Evolutionary conservation across 345 rosid species (phyloP), one percentile per base, ranked within the genome.

Genomic region (Gossypium mustelinum): DNA sequence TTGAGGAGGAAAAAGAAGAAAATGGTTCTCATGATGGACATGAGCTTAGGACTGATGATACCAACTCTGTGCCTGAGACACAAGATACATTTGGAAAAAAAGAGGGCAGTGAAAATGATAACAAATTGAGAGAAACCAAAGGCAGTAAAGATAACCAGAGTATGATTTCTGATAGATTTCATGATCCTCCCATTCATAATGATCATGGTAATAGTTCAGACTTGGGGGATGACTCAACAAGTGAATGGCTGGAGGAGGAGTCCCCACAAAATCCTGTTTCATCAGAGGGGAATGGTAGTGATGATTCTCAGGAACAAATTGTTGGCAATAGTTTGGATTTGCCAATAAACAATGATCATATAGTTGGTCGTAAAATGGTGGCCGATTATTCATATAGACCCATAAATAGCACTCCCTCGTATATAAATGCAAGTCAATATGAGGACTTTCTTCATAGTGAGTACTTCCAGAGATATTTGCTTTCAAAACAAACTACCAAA

Each of bases 1-100:
- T 87, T 14, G 66, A 61, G 80, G 94, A 89, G 78, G 91, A 76
- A 80, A 83, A 86, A 17, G 86, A 80, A 78, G 85, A 79, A 79
- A 81, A 81, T 27, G 81, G 83, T 57, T 65, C 48, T 72, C 66
- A 81, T 39, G 81, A 71, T 29, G 43, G 65, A 55, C 62, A 76
- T 68, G 78, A 85, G 79, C 84, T 25, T 11, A 66, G 61, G 76
- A 84, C 83, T 74, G 84, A 81, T 48, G 62, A 83, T 74, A 52
- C 44, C 2, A 80, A 75, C 74, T 48, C 81, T 54, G 18, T 61
- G 17, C 65, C 81, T 52, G 59, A 71, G 64, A 78, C 82, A 71
- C 83, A 75, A 48, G 80, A 64, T 57, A 14, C 75, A 39, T 62
- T 24, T 4, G 62, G 75, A 77, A 57, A 47, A 55, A 16, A 65